These are phyloP conservation scores for Neocucurbitaria cava DNA, from an alignment of 2,329 filamentous ascomycete genomes.

Conservation along the genomic window DNA sequence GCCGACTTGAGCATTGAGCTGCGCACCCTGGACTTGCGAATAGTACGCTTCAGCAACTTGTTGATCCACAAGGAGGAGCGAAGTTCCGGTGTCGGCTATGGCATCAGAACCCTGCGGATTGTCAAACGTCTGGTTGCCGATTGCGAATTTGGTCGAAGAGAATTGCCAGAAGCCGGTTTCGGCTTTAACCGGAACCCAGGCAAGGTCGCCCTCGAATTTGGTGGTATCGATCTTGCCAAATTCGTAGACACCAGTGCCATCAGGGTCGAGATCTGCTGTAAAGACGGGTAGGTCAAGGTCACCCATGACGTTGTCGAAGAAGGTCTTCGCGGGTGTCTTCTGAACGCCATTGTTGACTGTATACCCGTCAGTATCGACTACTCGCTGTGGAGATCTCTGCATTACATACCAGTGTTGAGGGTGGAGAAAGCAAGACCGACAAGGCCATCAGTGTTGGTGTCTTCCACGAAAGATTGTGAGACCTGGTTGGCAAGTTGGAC, in stretches of 20 bases:
- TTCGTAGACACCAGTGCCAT: slow-evolving; percentile 70
- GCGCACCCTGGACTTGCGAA: slow-evolving; percentile 48
- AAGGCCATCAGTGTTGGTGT: slow-evolving; percentile 71
- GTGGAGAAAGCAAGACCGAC: slow-evolving; percentile 71
- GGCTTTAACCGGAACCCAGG: slow-evolving; percentile 67
- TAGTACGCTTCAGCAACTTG: slow-evolving; percentile 58
- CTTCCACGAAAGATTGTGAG: slow-evolving; percentile 64
- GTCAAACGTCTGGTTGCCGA: slow-evolving; percentile 62
- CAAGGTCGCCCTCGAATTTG: slow-evolving; percentile 69
- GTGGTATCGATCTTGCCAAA: slow-evolving; percentile 73
- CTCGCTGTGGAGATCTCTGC: slow-evolving; percentile 45
- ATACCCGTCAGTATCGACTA: slow-evolving; percentile 1
- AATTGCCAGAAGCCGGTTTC: slow-evolving; percentile 75
- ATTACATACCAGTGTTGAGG: slow-evolving; percentile 62
- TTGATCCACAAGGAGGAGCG: slow-evolving; percentile 66
- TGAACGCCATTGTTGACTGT: slow-evolving; percentile 54
- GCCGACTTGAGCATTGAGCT: slow-evolving; percentile 46
- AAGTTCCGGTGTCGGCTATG: slow-evolving; percentile 65
- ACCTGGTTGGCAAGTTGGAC: slow-evolving; percentile 70
- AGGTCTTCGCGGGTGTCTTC: slow-evolving; percentile 71
- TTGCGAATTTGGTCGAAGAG: slow-evolving; percentile 61
- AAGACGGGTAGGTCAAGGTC: slow-evolving; percentile 71
- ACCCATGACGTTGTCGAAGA: slow-evolving; percentile 73
- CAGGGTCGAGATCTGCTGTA: slow-evolving; percentile 71
- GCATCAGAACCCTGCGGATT: slow-evolving; percentile 58